A percentile compares a stretch with the other conserved stretches of the same genome.
Evolutionary conservation across 2,329 filamentous ascomycete species (phyloP).

Genomic region (Chaetomiaceae sp.): DNA sequence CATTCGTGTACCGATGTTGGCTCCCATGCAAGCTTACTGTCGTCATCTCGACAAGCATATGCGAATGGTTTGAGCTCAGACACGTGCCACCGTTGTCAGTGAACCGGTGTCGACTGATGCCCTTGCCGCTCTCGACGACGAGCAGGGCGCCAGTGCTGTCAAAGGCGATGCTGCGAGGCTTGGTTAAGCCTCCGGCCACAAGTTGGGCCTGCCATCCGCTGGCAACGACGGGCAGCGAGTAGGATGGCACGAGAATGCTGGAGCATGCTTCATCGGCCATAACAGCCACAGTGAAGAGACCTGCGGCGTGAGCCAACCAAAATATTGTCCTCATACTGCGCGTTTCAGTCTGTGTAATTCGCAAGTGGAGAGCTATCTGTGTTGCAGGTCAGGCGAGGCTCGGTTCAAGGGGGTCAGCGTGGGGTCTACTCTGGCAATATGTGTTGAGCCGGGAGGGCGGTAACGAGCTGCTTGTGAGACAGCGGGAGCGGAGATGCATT

Average conservation of each 20-base stretch:
- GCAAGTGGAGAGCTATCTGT: too few relatives aligned
- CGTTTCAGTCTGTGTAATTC: conserved; percentile 12
- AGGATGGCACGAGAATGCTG: conserved; percentile 33
- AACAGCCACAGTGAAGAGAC: conserved; percentile 16
- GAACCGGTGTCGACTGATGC: conserved; percentile 39
- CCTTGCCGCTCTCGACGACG: conserved; percentile 41
- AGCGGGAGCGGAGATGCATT: neutral
- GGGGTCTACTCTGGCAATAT: neutral
- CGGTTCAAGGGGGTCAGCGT: too few relatives aligned
- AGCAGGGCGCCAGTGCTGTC: conserved; percentile 42
- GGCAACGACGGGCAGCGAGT: conserved; percentile 36
- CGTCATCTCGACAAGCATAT: conserved; percentile 33
- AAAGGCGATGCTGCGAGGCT: conserved; percentile 42
- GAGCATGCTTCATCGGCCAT: conserved; percentile 29
- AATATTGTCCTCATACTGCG: too few relatives aligned
- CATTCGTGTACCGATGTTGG: neutral
- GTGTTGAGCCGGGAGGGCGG: conserved; percentile 11
- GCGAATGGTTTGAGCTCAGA: conserved; percentile 34
- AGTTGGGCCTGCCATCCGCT: conserved; percentile 42
- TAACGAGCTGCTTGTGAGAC: conserved; percentile 7
- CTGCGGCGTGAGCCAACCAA: conserved; percentile 14
- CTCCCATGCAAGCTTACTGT: conserved; percentile 27
- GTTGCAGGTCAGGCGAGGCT: neutral
- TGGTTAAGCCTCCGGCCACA: conserved; percentile 37
- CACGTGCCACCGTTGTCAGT: conserved; percentile 41